Evolutionary conservation across 2,329 filamentous ascomycete species (phyloP).

Genomic region (Aspergillus sergii): DNA sequence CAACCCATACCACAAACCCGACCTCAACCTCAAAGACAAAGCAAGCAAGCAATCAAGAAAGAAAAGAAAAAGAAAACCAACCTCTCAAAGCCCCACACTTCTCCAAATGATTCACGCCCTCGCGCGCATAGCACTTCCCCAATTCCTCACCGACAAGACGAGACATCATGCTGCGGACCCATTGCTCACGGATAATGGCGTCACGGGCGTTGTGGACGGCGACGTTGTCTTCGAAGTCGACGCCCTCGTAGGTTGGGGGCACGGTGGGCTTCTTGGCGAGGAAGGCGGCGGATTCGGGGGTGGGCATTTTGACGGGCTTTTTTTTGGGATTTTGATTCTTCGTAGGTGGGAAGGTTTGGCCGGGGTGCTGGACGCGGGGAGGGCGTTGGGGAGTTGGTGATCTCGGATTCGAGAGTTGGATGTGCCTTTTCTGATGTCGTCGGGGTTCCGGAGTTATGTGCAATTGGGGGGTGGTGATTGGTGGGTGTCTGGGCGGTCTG

Average conservation of each 20-base stretch:
- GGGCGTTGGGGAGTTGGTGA: slow-evolving; percentile 20
- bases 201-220: slow-evolving; percentile 67
- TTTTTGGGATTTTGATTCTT: neutral
- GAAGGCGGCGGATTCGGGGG: slow-evolving; percentile 65
- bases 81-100: slow-evolving; percentile 68
- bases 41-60: neutral
- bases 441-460: slow-evolving; percentile 10
- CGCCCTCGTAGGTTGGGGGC: slow-evolving; percentile 66
- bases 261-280: slow-evolving; percentile 67
- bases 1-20: too few relatives aligned
- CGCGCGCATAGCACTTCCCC: slow-evolving; percentile 66
- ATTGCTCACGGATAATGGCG: slow-evolving; percentile 67
- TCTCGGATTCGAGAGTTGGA: slow-evolving; percentile 16
- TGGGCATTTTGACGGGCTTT: slow-evolving; percentile 56
- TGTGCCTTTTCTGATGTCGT: slow-evolving; percentile 14
- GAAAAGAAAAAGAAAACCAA: slow-evolving; percentile 42
- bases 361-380: slow-evolving; percentile 1
- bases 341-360: neutral
- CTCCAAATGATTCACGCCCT: slow-evolving; percentile 69
- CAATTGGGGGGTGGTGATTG: slow-evolving; percentile 34
- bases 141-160: slow-evolving; percentile 66
- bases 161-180: slow-evolving; percentile 71
- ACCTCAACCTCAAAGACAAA: neutral
- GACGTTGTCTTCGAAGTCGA: slow-evolving; percentile 67
- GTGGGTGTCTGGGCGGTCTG: slow-evolving; percentile 26